Evolutionary conservation across 164 flowering plant genomes (phyloP).

Genomic region (Warburgia ugandensis): DNA sequence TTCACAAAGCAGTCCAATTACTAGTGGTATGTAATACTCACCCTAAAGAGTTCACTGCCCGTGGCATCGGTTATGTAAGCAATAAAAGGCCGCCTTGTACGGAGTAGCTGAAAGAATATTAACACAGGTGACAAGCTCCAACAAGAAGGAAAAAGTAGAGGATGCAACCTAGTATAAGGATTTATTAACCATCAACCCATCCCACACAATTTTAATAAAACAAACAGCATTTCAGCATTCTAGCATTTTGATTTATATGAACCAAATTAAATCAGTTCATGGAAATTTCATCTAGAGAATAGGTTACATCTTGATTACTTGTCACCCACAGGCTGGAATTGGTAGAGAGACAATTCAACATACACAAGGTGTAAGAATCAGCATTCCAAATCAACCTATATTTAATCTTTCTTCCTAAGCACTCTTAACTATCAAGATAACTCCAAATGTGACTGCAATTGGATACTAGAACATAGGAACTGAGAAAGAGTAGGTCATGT

Average conservation of each 20-base stretch:
- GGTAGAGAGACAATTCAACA: too few species aligned
- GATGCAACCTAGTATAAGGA: neutral
- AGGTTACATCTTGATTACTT: too few species aligned
- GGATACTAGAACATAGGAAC: neutral
- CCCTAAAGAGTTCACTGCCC: slow-evolving; percentile 85
- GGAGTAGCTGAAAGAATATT: slow-evolving; percentile 57
- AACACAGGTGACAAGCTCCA: slow-evolving; percentile 3
- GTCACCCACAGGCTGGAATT: too few species aligned
- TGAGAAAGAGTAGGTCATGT: neutral
- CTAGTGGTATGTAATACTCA: slow-evolving; percentile 19
- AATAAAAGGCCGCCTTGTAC: slow-evolving; percentile 82
- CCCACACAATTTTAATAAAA: too few species aligned
- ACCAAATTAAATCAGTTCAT: too few species aligned
- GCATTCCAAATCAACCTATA: too few species aligned
- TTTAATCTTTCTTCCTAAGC: too few species aligned
- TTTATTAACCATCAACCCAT: too few species aligned
- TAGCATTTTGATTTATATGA: too few species aligned
- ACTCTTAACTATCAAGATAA: neutral
- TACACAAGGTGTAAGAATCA: too few species aligned
- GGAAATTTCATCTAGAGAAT: too few species aligned
- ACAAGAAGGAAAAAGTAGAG: slow-evolving; percentile 5
- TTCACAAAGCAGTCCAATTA: neutral
- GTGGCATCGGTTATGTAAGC: slow-evolving; percentile 66
- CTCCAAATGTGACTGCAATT: neutral
- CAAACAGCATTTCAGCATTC: too few species aligned